Percentiles rank a stretch among this genome's conserved stretches.
Conservation (phyloP, 768 basidiomycete species). For the Collybia sordida region DNA sequence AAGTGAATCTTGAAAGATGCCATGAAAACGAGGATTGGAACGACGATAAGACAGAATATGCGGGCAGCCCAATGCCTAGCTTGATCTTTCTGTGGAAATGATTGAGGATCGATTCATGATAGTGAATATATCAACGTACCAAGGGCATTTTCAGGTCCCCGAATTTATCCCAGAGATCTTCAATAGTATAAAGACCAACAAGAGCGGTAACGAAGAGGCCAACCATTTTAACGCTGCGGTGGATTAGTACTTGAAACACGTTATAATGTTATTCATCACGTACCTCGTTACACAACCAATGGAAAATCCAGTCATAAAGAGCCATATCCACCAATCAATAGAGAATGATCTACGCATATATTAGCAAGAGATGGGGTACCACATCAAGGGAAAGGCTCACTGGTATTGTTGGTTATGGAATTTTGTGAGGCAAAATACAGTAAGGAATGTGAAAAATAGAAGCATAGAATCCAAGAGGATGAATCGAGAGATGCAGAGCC, state of each 20-base stretch:
- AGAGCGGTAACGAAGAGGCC: slow-evolving; percentile 94
- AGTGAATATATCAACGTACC: slow-evolving; percentile 45
- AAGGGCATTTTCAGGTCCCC: slow-evolving; percentile 91
- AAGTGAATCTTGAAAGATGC: slow-evolving; percentile 96
- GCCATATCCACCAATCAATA: slow-evolving; percentile 97
- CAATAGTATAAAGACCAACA: slow-evolving; percentile 94
- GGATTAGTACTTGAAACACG: neutral
- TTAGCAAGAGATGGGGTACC: slow-evolving; percentile 6
- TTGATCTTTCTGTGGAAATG: slow-evolving; percentile 69
- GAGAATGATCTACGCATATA: slow-evolving; percentile 72
- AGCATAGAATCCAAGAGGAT: slow-evolving; percentile 98
- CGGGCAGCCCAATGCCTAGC: slow-evolving; percentile 89
- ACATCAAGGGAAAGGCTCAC: slow-evolving; percentile 43
- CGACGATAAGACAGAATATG: slow-evolving; percentile 77
- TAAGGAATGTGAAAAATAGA: slow-evolving; percentile 98
- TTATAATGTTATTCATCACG: slow-evolving; percentile 4
- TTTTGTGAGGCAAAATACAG: slow-evolving; percentile 91
- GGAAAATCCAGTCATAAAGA: slow-evolving; percentile 87
- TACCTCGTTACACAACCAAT: slow-evolving; percentile 96
- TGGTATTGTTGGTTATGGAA: slow-evolving; percentile 97
- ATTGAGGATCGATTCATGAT: neutral
- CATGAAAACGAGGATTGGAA: slow-evolving; percentile 94
- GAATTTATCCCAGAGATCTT: slow-evolving; percentile 98
- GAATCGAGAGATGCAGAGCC: slow-evolving; percentile 96
- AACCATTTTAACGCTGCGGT: slow-evolving; percentile 86